Conservation (phyloP, 192 early-diverging fungal species). For the Coemansia reversa region DNA sequence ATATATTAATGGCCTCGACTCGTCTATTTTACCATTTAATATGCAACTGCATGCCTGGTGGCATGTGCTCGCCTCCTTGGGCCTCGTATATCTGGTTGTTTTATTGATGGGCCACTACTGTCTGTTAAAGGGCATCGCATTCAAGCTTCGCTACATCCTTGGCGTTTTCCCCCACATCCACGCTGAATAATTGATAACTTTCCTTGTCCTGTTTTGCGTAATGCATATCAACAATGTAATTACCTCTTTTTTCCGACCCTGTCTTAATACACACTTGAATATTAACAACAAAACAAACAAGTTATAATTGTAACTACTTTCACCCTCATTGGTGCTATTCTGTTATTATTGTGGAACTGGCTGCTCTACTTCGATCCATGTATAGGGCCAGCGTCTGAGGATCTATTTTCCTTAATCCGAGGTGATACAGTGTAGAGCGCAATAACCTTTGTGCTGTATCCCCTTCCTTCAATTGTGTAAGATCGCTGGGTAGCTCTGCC, state of each 20-base stretch:
- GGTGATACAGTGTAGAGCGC: slow-evolving; percentile 26
- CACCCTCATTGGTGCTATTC: neutral
- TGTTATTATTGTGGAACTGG: neutral
- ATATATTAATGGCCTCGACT: slow-evolving; percentile 47
- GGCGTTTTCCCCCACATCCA: slow-evolving; percentile 44
- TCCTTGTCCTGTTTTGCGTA: slow-evolving; percentile 1
- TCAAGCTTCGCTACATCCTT: slow-evolving; percentile 32
- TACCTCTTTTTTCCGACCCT: neutral
- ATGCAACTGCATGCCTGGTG: slow-evolving; percentile 65
- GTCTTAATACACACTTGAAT: neutral
- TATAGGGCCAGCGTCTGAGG: slow-evolving; percentile 23
- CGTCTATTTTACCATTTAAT: slow-evolving; percentile 54
- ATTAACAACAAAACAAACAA: neutral
- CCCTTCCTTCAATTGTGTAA: slow-evolving; percentile 19
- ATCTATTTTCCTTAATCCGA: slow-evolving; percentile 15
- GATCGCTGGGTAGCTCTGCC: slow-evolving; percentile 27
- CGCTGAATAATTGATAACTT: slow-evolving; percentile 11
- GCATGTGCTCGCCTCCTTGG: slow-evolving; percentile 62
- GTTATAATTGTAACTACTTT: neutral
- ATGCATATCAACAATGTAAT: too few species aligned
- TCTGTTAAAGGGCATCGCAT: slow-evolving; percentile 31
- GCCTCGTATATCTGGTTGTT: slow-evolving; percentile 58
- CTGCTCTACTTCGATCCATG: slow-evolving; percentile 8
- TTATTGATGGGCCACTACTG: slow-evolving; percentile 57
- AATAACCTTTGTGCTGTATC: slow-evolving; percentile 28